These are phyloP conservation scores for Rhamnella rubrinervis DNA, from an alignment of 331 rosid genomes.

Conservation along the genomic window DNA sequence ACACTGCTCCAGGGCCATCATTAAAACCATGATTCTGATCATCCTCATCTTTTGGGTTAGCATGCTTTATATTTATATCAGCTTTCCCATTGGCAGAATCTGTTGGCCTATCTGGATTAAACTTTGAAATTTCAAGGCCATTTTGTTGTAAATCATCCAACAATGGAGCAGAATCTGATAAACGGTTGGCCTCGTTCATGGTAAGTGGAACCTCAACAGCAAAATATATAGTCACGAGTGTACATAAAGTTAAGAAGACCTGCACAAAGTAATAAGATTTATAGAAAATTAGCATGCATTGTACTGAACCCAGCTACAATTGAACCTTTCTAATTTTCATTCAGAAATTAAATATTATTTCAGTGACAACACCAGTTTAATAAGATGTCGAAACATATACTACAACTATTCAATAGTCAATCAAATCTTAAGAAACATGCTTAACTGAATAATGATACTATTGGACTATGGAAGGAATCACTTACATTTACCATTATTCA, in stretches of 20 bases:
- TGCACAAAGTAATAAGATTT: conserved; percentile 39
- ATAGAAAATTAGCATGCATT: conserved; percentile 5
- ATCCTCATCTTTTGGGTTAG: conserved; percentile 45
- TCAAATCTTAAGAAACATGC: too few species aligned
- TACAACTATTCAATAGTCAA: too few species aligned
- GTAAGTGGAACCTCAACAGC: conserved; percentile 89
- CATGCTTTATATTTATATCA: conserved; percentile 37
- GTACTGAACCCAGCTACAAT: neutral
- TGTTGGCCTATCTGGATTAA: conserved; percentile 37
- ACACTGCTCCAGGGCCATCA: conserved; percentile 93
- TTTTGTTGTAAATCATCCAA: conserved; percentile 62
- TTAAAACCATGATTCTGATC: conserved; percentile 45
- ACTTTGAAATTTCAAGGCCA: conserved; percentile 50
- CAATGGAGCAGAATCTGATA: conserved; percentile 84
- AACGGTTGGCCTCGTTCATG: conserved; percentile 40
- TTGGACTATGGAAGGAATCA: too few species aligned
- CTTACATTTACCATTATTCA: too few species aligned
- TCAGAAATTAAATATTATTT: neutral
- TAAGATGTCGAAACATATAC: too few species aligned
- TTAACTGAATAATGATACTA: too few species aligned
- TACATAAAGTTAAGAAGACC: conserved; percentile 82
- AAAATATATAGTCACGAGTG: conserved; percentile 82
- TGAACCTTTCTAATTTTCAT: neutral
- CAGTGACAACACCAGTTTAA: too few species aligned
- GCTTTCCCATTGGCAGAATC: conserved; percentile 36